These are phyloP conservation scores for Medicago truncatula DNA, from an alignment of 306 rosid genomes.

Conservation along the genomic window MtrunA17r5.0-ANR NC_053047.1:32970001-32970500, in stretches of 20 bases:
- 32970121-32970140: background rate
- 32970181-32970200: background rate
- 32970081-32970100: background rate
- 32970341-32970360: slow-evolving; percentile 57
- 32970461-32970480: slow-evolving; percentile 79
- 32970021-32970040: background rate
- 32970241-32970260: background rate
- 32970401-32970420: background rate
- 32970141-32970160: background rate
- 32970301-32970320: slow-evolving; percentile 35
- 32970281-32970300: slow-evolving; percentile 55
- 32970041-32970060: background rate
- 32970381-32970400: slow-evolving; percentile 42
- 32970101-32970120: background rate
- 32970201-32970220: background rate
- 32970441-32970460: slow-evolving; percentile 18
- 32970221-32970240: background rate
- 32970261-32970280: slow-evolving; percentile 52
- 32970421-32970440: background rate
- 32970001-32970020: background rate
- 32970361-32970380: slow-evolving; percentile 77
- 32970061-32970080: background rate
- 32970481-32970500: slow-evolving; percentile 72
- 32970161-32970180: background rate
- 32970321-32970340: slow-evolving; percentile 63